phyloP scores from a whole-genome alignment of 257 asterid genomes.

The Fraxinus anomala region DNA sequence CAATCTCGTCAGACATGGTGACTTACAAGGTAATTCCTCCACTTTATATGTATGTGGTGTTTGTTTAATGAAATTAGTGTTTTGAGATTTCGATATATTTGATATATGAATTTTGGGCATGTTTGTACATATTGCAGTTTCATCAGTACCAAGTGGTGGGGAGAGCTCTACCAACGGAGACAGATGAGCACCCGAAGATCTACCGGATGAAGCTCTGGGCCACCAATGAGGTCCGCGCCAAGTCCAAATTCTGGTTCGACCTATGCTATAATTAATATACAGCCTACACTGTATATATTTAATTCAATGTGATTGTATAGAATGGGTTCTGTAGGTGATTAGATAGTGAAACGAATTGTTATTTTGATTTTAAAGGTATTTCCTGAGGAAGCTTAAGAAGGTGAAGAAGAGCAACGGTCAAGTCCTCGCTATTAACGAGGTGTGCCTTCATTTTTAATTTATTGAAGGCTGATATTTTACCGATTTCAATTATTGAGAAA shows the following conservation, averaged over 20 bases:
- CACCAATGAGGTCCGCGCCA: slow-evolving; percentile 87
- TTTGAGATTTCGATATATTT: not conserved
- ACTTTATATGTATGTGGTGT: not conserved
- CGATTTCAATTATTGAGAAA: not conserved
- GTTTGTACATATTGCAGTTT: slow-evolving; percentile 45
- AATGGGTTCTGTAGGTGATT: not conserved
- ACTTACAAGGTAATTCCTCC: slow-evolving; percentile 38
- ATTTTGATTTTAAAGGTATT: slow-evolving; percentile 54
- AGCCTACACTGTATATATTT: not conserved
- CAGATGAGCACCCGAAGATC: slow-evolving; percentile 79
- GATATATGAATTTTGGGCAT: slow-evolving; percentile 4
- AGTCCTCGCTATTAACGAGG: slow-evolving; percentile 87
- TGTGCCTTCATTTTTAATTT: slow-evolving; percentile 14
- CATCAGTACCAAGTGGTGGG: slow-evolving; percentile 95
- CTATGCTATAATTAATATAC: not conserved
- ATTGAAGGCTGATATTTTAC: not conserved
- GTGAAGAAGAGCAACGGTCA: slow-evolving; percentile 88
- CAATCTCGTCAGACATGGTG: slow-evolving; percentile 38
- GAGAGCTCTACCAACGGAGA: slow-evolving; percentile 80
- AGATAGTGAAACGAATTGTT: not conserved
- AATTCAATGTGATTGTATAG: not conserved
- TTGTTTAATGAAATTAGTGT: slow-evolving; percentile 2
- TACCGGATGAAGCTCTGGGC: slow-evolving; percentile 95
- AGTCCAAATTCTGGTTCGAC: slow-evolving; percentile 72
- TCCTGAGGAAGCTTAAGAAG: slow-evolving; percentile 84